These are phyloP conservation scores for Parmelia sp. DNA, from an alignment of 495 filamentous ascomycete species.

Conservation along the genomic window DNA sequence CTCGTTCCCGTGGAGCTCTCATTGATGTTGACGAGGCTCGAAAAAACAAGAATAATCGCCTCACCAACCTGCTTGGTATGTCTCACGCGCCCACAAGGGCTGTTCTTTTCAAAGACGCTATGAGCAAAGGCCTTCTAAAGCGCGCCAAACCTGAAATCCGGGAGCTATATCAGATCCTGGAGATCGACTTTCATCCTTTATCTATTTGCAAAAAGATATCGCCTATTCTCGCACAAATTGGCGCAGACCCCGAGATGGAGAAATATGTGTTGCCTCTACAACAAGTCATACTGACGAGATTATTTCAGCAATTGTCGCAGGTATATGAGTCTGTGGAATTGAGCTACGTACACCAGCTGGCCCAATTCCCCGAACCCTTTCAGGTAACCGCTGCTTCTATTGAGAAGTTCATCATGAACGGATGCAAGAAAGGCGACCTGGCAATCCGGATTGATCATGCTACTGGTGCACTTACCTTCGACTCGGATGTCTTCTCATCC, in stretches of 20 bases:
- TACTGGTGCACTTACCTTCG: constrained; percentile 89
- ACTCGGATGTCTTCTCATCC: constrained; percentile 96
- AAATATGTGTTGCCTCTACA: constrained; percentile 92
- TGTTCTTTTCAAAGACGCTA: constrained; percentile 86
- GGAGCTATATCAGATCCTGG: constrained; percentile 94
- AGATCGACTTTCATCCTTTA: constrained; percentile 97
- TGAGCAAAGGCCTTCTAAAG: constrained; percentile 88
- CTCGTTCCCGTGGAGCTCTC: constrained; percentile 87
- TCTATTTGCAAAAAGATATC: constrained; percentile 99
- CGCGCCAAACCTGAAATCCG: constrained; percentile 89
- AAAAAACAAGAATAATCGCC: constrained; percentile 97
- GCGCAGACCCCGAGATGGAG: constrained; percentile 90
- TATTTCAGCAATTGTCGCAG: constrained; percentile 98
- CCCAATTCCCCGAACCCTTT: constrained; percentile 95
- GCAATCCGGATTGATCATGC: constrained; percentile 95
- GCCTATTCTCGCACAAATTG: constrained; percentile 89
- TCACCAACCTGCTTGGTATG: constrained; percentile 95
- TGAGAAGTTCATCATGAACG: constrained; percentile 99
- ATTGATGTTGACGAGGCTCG: constrained; percentile 94
- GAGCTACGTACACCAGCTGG: constrained; percentile 85
- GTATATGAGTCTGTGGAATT: constrained; percentile 98
- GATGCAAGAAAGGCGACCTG: constrained; percentile 98
- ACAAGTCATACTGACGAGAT: constrained; percentile 94
- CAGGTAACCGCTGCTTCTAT: constrained; percentile 86
- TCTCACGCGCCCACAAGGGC: constrained; percentile 78